These are phyloP conservation scores for Mariannaea sp. DNA, from an alignment of 2,329 filamentous ascomycete genomes.

Conservation along the genomic window DNA sequence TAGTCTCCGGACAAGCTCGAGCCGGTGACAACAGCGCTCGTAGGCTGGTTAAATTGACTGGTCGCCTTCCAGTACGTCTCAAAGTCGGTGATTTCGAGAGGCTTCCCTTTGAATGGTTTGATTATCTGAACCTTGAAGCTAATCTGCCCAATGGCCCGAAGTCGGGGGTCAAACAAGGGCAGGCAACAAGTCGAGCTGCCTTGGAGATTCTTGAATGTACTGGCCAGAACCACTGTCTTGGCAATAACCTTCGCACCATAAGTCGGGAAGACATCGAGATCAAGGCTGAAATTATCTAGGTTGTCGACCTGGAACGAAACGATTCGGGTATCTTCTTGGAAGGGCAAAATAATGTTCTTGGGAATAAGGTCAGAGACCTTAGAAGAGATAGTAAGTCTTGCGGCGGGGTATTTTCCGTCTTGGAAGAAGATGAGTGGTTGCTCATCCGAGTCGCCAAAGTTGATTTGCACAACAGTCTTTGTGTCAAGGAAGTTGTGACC, in stretches of 20 bases:
- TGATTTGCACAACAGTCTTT: slow-evolving; percentile 93
- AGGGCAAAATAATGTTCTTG: slow-evolving; percentile 91
- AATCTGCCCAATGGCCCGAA: slow-evolving; percentile 91
- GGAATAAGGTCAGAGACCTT: slow-evolving; percentile 96
- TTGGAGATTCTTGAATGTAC: slow-evolving; percentile 76
- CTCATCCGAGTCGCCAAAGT: slow-evolving; percentile 78
- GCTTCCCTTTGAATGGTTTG: slow-evolving; percentile 90
- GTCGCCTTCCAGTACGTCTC: slow-evolving; percentile 99
- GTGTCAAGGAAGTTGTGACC: slow-evolving; percentile 98
- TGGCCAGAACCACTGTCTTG: slow-evolving; percentile 88
- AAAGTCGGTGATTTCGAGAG: slow-evolving; percentile 95
- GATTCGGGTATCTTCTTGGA: slow-evolving; percentile 92
- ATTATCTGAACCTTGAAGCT: slow-evolving; percentile 95
- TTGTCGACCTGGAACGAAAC: slow-evolving; percentile 97
- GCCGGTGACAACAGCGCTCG: slow-evolving; percentile 87
- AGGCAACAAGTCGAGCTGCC: slow-evolving; percentile 82
- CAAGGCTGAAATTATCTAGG: slow-evolving; percentile 87
- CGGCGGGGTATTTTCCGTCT: slow-evolving; percentile 93
- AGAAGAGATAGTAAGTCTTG: slow-evolving; percentile 92
- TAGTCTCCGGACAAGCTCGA: slow-evolving; percentile 97
- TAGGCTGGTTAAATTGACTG: slow-evolving; percentile 80
- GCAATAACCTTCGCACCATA: slow-evolving; percentile 98
- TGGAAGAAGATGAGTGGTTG: slow-evolving; percentile 93
- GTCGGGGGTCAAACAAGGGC: slow-evolving; percentile 88
- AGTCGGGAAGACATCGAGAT: slow-evolving; percentile 97